A percentile compares a stretch with the other conserved stretches of the same genome.
phyloP scores from a whole-genome alignment of 768 basidiomycete species.

The Cubamyces lactineus region DNA sequence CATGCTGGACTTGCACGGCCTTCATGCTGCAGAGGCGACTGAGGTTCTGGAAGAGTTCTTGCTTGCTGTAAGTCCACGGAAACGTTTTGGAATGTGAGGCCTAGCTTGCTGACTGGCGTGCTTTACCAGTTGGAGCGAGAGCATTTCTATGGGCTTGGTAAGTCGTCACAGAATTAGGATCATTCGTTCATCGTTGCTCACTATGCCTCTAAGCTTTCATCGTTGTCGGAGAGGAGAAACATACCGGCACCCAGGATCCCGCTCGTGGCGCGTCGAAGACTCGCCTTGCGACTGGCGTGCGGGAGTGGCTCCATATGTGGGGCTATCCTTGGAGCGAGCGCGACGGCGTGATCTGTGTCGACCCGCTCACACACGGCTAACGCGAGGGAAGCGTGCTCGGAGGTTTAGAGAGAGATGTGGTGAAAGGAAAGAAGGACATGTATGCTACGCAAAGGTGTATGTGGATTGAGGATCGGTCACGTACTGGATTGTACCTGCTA shows the following conservation, averaged over 20 bases:
- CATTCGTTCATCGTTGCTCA: background rate
- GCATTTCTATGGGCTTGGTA: constrained; percentile 84
- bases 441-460: constrained; percentile 2
- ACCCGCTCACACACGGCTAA: constrained; percentile 69
- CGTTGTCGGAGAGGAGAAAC: constrained; percentile 95
- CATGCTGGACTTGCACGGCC: constrained; percentile 87
- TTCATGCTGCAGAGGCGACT: constrained; percentile 92
- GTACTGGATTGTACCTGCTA: constrained; percentile 19
- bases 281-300: constrained; percentile 83
- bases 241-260: constrained; percentile 88
- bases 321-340: constrained; percentile 95
- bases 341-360: constrained; percentile 88
- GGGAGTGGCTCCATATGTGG: constrained; percentile 92
- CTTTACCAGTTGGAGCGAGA: constrained; percentile 75
- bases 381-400: background rate
- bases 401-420: background rate
- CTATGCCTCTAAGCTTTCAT: constrained; percentile 62
- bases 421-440: background rate
- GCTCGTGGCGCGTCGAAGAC: constrained; percentile 80
- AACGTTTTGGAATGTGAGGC: background rate
- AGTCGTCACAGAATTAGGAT: constrained; percentile 29
- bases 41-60: constrained; percentile 91
- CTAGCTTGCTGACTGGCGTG: background rate
- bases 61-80: constrained; percentile 68
- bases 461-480: constrained; percentile 1